Conservation (phyloP, 2,329 filamentous ascomycete species). For the Diplodia mutila region DNA sequence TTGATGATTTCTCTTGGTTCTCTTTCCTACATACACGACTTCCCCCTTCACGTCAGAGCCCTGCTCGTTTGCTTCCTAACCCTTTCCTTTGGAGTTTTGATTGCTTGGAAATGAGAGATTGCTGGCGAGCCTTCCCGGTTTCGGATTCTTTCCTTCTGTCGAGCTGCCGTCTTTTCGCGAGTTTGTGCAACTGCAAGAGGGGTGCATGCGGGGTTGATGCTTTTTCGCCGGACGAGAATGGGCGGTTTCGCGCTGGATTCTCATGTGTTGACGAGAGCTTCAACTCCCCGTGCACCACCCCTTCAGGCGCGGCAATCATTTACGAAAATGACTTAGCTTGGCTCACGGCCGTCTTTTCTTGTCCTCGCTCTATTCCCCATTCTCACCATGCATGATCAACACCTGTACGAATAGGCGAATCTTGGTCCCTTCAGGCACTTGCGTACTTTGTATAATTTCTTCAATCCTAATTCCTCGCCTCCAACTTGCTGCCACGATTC, state of each 20-base stretch:
- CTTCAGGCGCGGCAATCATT: background rate
- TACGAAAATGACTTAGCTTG: background rate
- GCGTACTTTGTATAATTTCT: conserved; percentile 24
- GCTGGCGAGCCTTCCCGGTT: conserved; percentile 16
- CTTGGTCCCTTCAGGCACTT: conserved; percentile 12
- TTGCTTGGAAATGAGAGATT: conserved; percentile 1
- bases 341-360: conserved; percentile 6
- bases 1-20: conserved; percentile 59
- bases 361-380: conserved; percentile 14
- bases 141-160: conserved; percentile 2
- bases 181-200: background rate
- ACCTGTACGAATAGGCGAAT: conserved; percentile 23
- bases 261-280: background rate
- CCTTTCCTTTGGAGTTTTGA: conserved; percentile 2
- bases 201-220: background rate
- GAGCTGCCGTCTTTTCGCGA: background rate
- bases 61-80: background rate
- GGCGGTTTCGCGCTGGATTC: background rate
- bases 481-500: conserved; percentile 8
- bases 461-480: conserved; percentile 25
- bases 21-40: conserved; percentile 28
- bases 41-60: conserved; percentile 1
- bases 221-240: background rate
- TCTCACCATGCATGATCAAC: conserved; percentile 13
- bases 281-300: background rate